A percentile compares a stretch with the other conserved stretches of the same genome.
phyloP scores from a whole-genome alignment of 2,329 filamentous ascomycete species.

The Atkinsonella texensis region DNA sequence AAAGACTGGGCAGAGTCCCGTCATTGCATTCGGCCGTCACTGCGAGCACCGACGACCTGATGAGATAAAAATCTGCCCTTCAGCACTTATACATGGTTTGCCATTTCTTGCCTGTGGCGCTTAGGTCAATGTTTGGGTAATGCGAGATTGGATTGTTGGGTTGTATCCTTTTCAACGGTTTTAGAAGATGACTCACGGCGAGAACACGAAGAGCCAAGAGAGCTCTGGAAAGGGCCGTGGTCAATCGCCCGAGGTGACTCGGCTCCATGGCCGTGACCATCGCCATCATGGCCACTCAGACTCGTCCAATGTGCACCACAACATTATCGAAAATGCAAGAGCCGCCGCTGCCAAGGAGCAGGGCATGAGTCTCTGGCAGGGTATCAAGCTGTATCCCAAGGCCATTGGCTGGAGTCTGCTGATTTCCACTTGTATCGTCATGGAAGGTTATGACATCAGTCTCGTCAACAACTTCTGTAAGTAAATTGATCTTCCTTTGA shows the following conservation, averaged over 20 bases:
- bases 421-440: conserved; percentile 82
- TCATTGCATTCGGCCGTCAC: background rate
- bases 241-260: conserved; percentile 7
- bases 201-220: background rate
- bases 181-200: background rate
- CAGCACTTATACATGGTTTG: no score
- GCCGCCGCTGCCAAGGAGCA: conserved; percentile 49
- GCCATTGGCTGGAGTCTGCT: conserved; percentile 73
- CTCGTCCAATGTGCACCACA: conserved; percentile 15
- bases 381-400: conserved; percentile 74
- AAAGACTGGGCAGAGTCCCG: background rate
- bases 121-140: no score
- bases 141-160: background rate
- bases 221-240: background rate
- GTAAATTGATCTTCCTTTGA: background rate
- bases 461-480: conserved; percentile 70
- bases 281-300: conserved; percentile 9
- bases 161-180: background rate
- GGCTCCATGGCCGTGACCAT: conserved; percentile 9
- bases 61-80: no score
- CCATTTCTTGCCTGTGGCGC: no score
- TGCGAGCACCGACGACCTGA: no score
- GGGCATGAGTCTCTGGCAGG: conserved; percentile 61
- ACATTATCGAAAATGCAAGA: conserved; percentile 23
- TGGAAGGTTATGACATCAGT: conserved; percentile 82